Evolutionary conservation across 768 basidiomycete genomes (phyloP).

Genomic region (Rhodotorula taiwanensis): DNA sequence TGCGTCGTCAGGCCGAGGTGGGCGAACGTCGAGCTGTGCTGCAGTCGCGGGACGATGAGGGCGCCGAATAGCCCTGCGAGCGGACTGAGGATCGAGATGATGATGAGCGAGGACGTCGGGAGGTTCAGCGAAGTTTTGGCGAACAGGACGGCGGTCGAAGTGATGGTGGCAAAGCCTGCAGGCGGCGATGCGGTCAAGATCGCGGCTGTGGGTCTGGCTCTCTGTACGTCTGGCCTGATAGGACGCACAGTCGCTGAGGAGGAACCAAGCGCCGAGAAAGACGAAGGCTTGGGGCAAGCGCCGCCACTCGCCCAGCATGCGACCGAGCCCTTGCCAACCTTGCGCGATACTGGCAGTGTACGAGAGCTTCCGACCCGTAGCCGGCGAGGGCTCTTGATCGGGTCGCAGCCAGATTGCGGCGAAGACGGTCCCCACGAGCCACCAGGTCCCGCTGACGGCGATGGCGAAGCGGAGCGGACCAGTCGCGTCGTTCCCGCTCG

Average conservation of each 20-base stretch:
- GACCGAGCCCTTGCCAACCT: slow-evolving; percentile 70
- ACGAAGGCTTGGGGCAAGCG: slow-evolving; percentile 74
- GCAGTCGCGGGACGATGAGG: slow-evolving; percentile 68
- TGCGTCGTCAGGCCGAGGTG: slow-evolving; percentile 54
- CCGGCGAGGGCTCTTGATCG: background rate
- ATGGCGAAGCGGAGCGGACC: slow-evolving; percentile 74
- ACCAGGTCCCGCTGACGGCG: slow-evolving; percentile 77
- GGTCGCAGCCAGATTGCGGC: slow-evolving; percentile 24
- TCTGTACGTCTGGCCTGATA: too few species aligned
- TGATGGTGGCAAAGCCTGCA: slow-evolving; percentile 81
- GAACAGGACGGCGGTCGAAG: slow-evolving; percentile 83
- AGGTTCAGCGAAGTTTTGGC: slow-evolving; percentile 82
- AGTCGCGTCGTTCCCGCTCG: slow-evolving; percentile 55
- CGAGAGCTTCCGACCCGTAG: background rate
- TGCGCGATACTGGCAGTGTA: slow-evolving; percentile 51
- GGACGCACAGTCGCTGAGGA: slow-evolving; percentile 80
- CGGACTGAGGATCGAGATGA: slow-evolving; percentile 47
- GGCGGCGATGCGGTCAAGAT: background rate
- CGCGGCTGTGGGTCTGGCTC: too few species aligned
- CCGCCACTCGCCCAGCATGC: slow-evolving; percentile 70
- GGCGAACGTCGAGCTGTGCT: slow-evolving; percentile 48
- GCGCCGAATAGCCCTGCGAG: slow-evolving; percentile 73
- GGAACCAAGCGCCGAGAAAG: slow-evolving; percentile 88
- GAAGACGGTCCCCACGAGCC: slow-evolving; percentile 74
- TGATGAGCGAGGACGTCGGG: slow-evolving; percentile 59